Conservation (phyloP, 371 early-diverging fungal genomes). For the Mucor ambiguus region DNA sequence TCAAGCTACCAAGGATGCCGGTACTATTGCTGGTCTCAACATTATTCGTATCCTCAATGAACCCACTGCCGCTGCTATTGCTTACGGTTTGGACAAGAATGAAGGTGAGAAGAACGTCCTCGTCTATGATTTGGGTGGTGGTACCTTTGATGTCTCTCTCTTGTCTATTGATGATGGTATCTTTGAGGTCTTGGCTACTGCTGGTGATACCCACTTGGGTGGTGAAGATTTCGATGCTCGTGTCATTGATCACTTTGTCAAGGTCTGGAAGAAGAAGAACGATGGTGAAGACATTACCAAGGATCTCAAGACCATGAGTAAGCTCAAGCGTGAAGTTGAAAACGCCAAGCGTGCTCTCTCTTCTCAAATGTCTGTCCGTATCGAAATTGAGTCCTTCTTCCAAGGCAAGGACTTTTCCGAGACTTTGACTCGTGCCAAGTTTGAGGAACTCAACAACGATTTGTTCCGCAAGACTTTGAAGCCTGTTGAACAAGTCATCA, state of each 20-base stretch:
- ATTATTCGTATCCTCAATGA: constrained; percentile 97
- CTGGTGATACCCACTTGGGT: constrained; percentile 94
- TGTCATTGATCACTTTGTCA: constrained; percentile 79
- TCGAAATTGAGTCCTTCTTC: constrained; percentile 90
- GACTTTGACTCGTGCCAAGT: constrained; percentile 94
- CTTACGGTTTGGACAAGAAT: constrained; percentile 91
- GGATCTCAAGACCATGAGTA: constrained; percentile 81
- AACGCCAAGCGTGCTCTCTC: constrained; percentile 92
- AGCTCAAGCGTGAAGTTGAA: constrained; percentile 88
- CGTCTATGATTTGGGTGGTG: constrained; percentile 98
- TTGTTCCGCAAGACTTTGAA: constrained; percentile 94
- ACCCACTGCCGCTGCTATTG: constrained; percentile 98
- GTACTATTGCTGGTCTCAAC: constrained; percentile 92
- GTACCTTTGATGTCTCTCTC: constrained; percentile 95
- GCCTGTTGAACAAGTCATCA: constrained; percentile 97
- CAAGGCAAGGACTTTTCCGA: constrained; percentile 98
- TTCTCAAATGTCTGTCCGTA: constrained; percentile 77
- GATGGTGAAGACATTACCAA: constrained; percentile 67
- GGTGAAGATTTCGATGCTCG: constrained; percentile 96
- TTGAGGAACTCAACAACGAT: constrained; percentile 89
- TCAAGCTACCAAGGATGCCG: constrained; percentile 98
- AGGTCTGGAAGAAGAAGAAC: constrained; percentile 78
- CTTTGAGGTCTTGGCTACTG: constrained; percentile 85
- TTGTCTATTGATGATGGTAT: constrained; percentile 87
- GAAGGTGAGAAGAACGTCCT: constrained; percentile 83